These are phyloP conservation scores for Arthrinium puccinioides DNA, from an alignment of 2,329 filamentous ascomycete genomes.

Conservation along the genomic window DNA sequence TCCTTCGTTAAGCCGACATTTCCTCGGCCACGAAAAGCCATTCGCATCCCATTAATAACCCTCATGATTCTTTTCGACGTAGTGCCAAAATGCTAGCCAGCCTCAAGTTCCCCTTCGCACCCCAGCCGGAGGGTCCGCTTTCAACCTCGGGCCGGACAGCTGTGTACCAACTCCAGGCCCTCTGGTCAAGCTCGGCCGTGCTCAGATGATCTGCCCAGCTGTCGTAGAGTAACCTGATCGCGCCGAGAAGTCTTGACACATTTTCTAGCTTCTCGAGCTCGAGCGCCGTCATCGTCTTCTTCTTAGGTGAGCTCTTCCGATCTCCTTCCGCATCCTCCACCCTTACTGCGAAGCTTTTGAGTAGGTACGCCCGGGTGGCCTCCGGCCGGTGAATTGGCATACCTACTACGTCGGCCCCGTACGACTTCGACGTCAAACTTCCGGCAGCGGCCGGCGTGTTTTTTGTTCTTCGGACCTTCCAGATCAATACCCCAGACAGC, in stretches of 20 bases:
- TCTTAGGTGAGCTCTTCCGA: constrained; percentile 31
- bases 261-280: constrained; percentile 62
- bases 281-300: constrained; percentile 42
- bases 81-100: constrained; percentile 59
- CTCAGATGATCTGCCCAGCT: constrained; percentile 66
- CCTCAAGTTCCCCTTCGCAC: constrained; percentile 66
- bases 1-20: no score
- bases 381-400: constrained; percentile 72
- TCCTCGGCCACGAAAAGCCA: no score
- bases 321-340: constrained; percentile 11
- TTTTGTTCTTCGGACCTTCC: constrained; percentile 37
- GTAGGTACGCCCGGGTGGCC: constrained; percentile 52
- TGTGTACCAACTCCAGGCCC: constrained; percentile 78
- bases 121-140: constrained; percentile 70
- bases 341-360: constrained; percentile 51
- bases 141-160: constrained; percentile 70
- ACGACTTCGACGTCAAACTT: constrained; percentile 16
- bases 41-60: no score
- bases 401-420: constrained; percentile 32
- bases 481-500: constrained; percentile 55
- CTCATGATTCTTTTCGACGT: constrained; percentile 28
- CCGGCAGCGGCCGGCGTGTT: constrained; percentile 17
- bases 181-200: constrained; percentile 61
- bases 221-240: constrained; percentile 62
- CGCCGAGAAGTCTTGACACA: constrained; percentile 60